Evolutionary conservation across 1,284 basidiomycete species (phyloP).

Genomic region (Cutaneotrichosporon spelunceum): DNA sequence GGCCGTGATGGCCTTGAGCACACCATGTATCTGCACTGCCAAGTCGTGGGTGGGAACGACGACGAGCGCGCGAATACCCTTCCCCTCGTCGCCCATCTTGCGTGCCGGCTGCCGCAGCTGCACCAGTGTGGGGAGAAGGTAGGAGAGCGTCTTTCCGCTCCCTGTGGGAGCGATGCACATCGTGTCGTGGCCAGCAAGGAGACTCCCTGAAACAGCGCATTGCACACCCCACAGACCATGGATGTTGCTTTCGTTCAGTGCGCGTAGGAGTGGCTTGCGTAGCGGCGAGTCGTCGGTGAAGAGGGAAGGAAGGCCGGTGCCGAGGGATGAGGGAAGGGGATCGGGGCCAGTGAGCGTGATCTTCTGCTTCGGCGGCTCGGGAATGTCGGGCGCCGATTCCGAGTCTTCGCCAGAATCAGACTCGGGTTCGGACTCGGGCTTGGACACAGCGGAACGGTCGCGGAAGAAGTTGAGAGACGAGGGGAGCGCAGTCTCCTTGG

Average conservation of each 20-base stretch:
- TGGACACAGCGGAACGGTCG: slow-evolving; percentile 56
- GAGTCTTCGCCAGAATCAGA: slow-evolving; percentile 26
- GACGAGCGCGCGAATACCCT: slow-evolving; percentile 73
- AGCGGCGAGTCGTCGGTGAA: slow-evolving; percentile 32
- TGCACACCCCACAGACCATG: slow-evolving; percentile 44
- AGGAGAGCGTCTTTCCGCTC: slow-evolving; percentile 88
- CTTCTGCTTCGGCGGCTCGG: slow-evolving; percentile 49
- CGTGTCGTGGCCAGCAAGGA: slow-evolving; percentile 66
- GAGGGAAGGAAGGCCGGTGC: slow-evolving; percentile 43
- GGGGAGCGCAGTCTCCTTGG: slow-evolving; percentile 56
- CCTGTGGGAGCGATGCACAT: slow-evolving; percentile 91
- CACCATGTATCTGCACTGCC: slow-evolving; percentile 93
- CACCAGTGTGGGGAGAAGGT: slow-evolving; percentile 75
- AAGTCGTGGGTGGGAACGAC: slow-evolving; percentile 92
- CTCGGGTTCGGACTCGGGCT: slow-evolving; percentile 52
- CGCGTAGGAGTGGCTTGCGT: slow-evolving; percentile 30
- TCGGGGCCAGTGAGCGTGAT: slow-evolving; percentile 47
- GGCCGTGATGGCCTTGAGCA: slow-evolving; percentile 60
- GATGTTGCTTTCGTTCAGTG: slow-evolving; percentile 30
- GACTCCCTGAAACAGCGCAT: slow-evolving; percentile 40
- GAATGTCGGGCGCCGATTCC: slow-evolving; percentile 21
- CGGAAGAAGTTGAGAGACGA: slow-evolving; percentile 83
- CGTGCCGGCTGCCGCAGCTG: slow-evolving; percentile 63
- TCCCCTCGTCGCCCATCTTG: slow-evolving; percentile 48
- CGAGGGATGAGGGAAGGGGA: slow-evolving; percentile 46